phyloP scores from a whole-genome alignment of 2,329 filamentous ascomycete genomes.

The Colletotrichum trifolii region DNA sequence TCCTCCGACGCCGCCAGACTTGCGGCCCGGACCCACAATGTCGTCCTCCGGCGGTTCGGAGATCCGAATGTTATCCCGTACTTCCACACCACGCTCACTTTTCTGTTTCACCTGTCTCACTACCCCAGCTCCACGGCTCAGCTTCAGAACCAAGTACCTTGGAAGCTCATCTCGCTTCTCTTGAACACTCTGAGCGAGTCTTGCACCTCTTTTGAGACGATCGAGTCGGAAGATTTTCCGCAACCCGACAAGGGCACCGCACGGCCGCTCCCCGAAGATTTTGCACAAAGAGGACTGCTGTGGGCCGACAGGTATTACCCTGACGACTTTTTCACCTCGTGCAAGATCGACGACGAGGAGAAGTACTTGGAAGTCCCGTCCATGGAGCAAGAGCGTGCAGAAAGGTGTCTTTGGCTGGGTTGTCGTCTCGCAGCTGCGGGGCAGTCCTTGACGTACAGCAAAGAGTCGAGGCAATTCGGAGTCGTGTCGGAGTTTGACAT shows the following conservation, averaged over 20 bases:
- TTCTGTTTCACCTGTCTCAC: slow-evolving; percentile 60
- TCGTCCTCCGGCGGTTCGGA: slow-evolving; percentile 46
- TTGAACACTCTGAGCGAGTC: slow-evolving; percentile 50
- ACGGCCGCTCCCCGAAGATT: slow-evolving; percentile 76
- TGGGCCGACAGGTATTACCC: slow-evolving; percentile 71
- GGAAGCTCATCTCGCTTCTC: slow-evolving; percentile 59
- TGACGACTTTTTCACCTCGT: slow-evolving; percentile 65
- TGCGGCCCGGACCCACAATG: not conserved
- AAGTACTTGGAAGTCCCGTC: slow-evolving; percentile 71
- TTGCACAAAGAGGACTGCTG: slow-evolving; percentile 70
- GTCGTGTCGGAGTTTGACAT: slow-evolving; percentile 51
- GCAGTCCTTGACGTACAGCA: slow-evolving; percentile 60
- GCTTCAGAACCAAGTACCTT: slow-evolving; percentile 61
- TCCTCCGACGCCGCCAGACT: slow-evolving; percentile 72
- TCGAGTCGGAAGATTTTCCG: slow-evolving; percentile 58
- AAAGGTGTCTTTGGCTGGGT: slow-evolving; percentile 69
- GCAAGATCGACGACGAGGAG: slow-evolving; percentile 73
- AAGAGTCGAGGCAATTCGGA: slow-evolving; percentile 49
- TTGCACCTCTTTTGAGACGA: not conserved
- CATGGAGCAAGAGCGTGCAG: slow-evolving; percentile 66
- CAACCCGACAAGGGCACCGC: slow-evolving; percentile 54
- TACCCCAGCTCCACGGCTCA: slow-evolving; percentile 54
- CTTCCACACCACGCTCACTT: slow-evolving; percentile 71
- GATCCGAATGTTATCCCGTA: slow-evolving; percentile 72
- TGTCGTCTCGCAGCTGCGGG: slow-evolving; percentile 55